A percentile compares a stretch with the other conserved stretches of the same genome.
These are phyloP conservation scores for Auriscalpium microsporum DNA, from an alignment of 768 basidiomycete species.

Conservation along the genomic window DNA sequence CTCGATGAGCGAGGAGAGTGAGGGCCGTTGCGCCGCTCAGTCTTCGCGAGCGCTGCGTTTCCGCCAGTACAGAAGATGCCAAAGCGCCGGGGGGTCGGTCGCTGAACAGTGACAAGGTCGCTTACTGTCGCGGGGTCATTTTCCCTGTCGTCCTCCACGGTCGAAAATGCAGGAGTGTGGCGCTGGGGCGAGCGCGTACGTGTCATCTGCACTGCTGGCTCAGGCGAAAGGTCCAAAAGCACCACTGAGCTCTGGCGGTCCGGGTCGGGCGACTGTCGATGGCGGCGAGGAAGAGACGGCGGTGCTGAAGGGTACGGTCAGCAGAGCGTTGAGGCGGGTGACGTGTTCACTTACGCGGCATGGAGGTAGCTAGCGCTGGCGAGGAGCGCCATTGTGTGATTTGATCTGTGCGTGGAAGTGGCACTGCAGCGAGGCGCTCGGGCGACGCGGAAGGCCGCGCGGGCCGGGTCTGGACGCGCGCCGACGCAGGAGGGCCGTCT, in stretches of 20 bases:
- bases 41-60: neutral
- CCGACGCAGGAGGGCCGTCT: neutral
- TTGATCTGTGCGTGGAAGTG: neutral
- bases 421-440: neutral
- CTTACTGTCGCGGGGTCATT: neutral
- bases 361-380: slow-evolving; percentile 6
- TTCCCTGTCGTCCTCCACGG: neutral
- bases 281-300: slow-evolving; percentile 10
- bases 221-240: slow-evolving; percentile 3
- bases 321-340: neutral
- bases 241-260: slow-evolving; percentile 10
- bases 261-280: slow-evolving; percentile 1
- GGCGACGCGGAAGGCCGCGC: neutral
- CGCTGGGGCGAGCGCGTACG: slow-evolving; percentile 13
- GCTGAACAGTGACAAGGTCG: neutral
- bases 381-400: neutral
- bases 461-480: neutral
- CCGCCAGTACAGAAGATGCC: slow-evolving; percentile 13
- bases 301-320: slow-evolving; percentile 7
- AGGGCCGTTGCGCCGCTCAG: neutral
- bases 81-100: slow-evolving; percentile 9
- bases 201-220: slow-evolving; percentile 6
- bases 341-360: slow-evolving; percentile 13
- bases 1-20: neutral
- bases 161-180: neutral